phyloP scores from a whole-genome alignment of 1,284 basidiomycete species.

The Sporisorium iseilematis-ciliati region DNA sequence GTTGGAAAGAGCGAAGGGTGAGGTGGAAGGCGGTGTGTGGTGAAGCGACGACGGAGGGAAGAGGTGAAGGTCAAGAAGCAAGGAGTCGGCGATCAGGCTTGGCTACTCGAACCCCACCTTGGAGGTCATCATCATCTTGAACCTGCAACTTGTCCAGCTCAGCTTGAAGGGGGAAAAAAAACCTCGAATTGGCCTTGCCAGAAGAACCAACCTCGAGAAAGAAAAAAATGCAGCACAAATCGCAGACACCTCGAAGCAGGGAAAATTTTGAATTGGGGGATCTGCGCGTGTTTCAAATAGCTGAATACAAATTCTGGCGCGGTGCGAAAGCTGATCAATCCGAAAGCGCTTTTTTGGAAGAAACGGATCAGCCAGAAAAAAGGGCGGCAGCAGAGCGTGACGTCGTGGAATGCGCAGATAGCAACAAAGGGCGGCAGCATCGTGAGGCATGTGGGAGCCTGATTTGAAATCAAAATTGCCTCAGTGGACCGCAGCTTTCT shows the following conservation, averaged over 20 bases:
- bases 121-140: constrained; percentile 4
- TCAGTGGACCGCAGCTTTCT: constrained; percentile 15
- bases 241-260: neutral
- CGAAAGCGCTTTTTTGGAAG: neutral
- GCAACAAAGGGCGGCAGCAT: constrained; percentile 1
- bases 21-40: constrained; percentile 1
- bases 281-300: constrained; percentile 10
- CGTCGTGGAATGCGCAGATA: neutral
- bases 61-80: constrained; percentile 14
- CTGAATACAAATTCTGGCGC: constrained; percentile 14
- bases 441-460: neutral
- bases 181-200: constrained; percentile 1
- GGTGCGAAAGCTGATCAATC: constrained; percentile 2
- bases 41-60: constrained; percentile 3
- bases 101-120: constrained; percentile 16
- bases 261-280: constrained; percentile 25
- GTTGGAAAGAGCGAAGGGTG: constrained; percentile 5
- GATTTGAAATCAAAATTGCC: constrained; percentile 36
- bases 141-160: constrained; percentile 8
- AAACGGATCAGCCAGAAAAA: neutral
- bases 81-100: neutral
- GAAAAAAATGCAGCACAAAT: constrained; percentile 7
- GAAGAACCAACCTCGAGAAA: constrained; percentile 1
- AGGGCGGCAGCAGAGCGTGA: constrained; percentile 1
- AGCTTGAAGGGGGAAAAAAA: constrained; percentile 6